A percentile compares a stretch with the other conserved stretches of the same genome.
Evolutionary conservation across 169 alveolate species (phyloP).

Genomic region (Theileria annulata): DNA sequence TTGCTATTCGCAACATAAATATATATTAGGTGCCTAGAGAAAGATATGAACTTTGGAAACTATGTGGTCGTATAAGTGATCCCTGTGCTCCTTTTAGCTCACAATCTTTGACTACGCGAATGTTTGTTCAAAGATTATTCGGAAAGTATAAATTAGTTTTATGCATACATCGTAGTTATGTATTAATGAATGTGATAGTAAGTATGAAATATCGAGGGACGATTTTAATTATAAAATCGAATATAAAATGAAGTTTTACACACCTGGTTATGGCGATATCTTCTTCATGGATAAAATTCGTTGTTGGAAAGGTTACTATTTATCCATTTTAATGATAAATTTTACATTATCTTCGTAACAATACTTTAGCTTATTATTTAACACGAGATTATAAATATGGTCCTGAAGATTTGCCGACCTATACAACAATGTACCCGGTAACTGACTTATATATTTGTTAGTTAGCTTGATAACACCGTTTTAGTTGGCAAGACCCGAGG

Average conservation of each 20-base stretch:
- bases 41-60: slow-evolving; percentile 71
- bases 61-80: slow-evolving; percentile 76
- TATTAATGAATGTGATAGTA: slow-evolving; percentile 22
- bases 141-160: slow-evolving; percentile 16
- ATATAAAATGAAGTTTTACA: slow-evolving; percentile 66
- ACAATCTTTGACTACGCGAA: slow-evolving; percentile 70
- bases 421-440: slow-evolving; percentile 69
- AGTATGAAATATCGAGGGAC: slow-evolving; percentile 58
- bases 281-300: slow-evolving; percentile 67
- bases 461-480: slow-evolving; percentile 24
- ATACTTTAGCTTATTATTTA: slow-evolving; percentile 47
- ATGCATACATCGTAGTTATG: not conserved
- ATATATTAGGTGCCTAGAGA: slow-evolving; percentile 55
- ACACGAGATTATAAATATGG: slow-evolving; percentile 47
- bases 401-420: slow-evolving; percentile 63
- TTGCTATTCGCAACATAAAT: not conserved
- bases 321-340: not conserved
- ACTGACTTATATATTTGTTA: slow-evolving; percentile 30
- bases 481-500: slow-evolving; percentile 56
- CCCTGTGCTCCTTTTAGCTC: slow-evolving; percentile 71
- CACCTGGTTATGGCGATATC: slow-evolving; percentile 75
- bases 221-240: slow-evolving; percentile 73
- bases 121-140: slow-evolving; percentile 67
- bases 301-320: slow-evolving; percentile 49
- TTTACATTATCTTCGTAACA: not conserved